A percentile compares a stretch with the other conserved stretches of the same genome.
phyloP scores from a whole-genome alignment of 441 rosid genomes.

The Sinapis alba region DNA sequence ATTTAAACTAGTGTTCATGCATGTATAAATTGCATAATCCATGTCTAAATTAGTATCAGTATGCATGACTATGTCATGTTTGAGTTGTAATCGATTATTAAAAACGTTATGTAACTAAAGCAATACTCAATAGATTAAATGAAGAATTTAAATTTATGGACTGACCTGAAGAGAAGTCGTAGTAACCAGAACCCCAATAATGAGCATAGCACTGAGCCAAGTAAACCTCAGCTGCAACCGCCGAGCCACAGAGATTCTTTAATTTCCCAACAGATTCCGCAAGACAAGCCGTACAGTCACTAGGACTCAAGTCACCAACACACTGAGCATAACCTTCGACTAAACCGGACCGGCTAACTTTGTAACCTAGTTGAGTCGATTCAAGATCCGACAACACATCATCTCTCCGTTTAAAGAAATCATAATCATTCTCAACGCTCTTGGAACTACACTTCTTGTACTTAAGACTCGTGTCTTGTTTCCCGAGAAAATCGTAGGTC shows the following conservation, averaged over 20 bases:
- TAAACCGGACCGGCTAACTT: conserved; percentile 81
- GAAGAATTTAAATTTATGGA: background rate
- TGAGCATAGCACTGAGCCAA: conserved; percentile 68
- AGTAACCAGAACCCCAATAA: conserved; percentile 88
- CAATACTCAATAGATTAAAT: background rate
- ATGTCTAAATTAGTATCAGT: background rate
- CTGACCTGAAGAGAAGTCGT: conserved; percentile 44
- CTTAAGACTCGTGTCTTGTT: conserved; percentile 52
- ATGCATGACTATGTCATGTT: background rate
- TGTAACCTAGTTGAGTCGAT: conserved; percentile 52
- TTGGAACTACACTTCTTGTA: conserved; percentile 64
- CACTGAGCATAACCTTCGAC: conserved; percentile 77
- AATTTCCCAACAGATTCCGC: conserved; percentile 51
- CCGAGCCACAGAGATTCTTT: conserved; percentile 64
- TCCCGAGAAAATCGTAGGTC: conserved; percentile 56
- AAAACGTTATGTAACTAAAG: background rate
- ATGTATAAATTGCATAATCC: background rate
- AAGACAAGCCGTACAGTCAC: conserved; percentile 58
- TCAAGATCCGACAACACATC: conserved; percentile 62
- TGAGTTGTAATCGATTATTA: background rate
- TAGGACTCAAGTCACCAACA: conserved; percentile 56
- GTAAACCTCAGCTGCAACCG: conserved; percentile 71
- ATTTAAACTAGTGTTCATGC: background rate
- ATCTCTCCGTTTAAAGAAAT: conserved; percentile 61
- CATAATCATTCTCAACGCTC: conserved; percentile 49